A percentile compares a stretch with the other conserved stretches of the same genome.
Conservation (phyloP, 805 yeast species). For the Pichia membranifaciens region DNA sequence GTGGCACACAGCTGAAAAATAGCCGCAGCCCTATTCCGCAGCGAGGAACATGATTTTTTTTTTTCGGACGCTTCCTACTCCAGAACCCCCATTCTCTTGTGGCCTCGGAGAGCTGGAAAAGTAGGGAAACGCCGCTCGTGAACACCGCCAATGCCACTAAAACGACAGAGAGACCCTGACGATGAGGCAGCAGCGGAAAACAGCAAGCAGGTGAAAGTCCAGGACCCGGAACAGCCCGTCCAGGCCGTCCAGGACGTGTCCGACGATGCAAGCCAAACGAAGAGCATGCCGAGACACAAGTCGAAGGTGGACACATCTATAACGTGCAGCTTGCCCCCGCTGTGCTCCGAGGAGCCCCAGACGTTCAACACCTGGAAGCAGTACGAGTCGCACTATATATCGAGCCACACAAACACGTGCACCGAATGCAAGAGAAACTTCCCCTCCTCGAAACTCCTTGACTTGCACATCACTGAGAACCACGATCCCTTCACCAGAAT, state of each 20-base stretch:
- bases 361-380: slow-evolving; percentile 9
- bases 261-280: not conserved
- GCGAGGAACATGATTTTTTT: too few species aligned
- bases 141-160: slow-evolving; percentile 4
- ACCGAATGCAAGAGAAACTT: slow-evolving; percentile 34
- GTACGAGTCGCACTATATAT: slow-evolving; percentile 25
- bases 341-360: slow-evolving; percentile 14
- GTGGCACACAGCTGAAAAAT: too few species aligned
- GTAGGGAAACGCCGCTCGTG: too few species aligned
- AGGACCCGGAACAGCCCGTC: not conserved
- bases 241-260: not conserved
- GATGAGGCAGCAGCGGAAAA: slow-evolving; percentile 3
- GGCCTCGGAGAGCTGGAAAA: too few species aligned
- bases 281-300: slow-evolving; percentile 1
- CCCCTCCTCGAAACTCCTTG: slow-evolving; percentile 38
- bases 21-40: too few species aligned
- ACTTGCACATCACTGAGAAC: slow-evolving; percentile 45
- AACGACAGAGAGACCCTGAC: slow-evolving; percentile 14
- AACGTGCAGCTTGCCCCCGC: slow-evolving; percentile 23
- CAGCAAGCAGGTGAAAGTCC: not conserved
- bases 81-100: too few species aligned
- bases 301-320: slow-evolving; percentile 4
- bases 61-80: too few species aligned
- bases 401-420: slow-evolving; percentile 30
- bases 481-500: slow-evolving; percentile 45